Conservation (phyloP, 202 grass and related monocot species). For the Saccharum hybrid region DNA sequence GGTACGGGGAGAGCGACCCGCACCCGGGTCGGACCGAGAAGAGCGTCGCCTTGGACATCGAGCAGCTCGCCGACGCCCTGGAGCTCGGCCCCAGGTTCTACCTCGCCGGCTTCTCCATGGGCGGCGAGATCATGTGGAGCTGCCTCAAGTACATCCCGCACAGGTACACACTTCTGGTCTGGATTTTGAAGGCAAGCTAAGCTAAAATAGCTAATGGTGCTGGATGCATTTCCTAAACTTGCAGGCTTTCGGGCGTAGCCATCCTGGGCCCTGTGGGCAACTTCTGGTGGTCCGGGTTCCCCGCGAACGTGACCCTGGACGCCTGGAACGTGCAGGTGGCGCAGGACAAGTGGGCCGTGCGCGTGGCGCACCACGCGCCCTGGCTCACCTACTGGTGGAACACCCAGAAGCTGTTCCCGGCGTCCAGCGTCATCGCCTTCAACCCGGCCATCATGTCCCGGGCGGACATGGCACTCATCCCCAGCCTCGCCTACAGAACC, state of each 20-base stretch:
- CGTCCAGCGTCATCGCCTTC: slow-evolving; percentile 69
- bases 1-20: slow-evolving; percentile 93
- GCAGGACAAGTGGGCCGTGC: slow-evolving; percentile 81
- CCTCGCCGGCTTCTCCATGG: slow-evolving; percentile 83
- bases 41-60: slow-evolving; percentile 72
- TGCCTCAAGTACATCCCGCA: slow-evolving; percentile 85
- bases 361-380: slow-evolving; percentile 76
- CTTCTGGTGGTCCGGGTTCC: slow-evolving; percentile 92
- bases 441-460: slow-evolving; percentile 41
- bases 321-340: slow-evolving; percentile 71
- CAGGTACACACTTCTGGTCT: slow-evolving; percentile 25
- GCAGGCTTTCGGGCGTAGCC: slow-evolving; percentile 75
- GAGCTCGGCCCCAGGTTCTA: slow-evolving; percentile 72
- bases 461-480: slow-evolving; percentile 50
- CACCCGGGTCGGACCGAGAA: slow-evolving; percentile 60
- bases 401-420: slow-evolving; percentile 77
- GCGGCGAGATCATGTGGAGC: slow-evolving; percentile 83
- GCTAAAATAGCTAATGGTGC: neutral
- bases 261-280: slow-evolving; percentile 77
- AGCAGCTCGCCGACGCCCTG: slow-evolving; percentile 69
- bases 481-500: slow-evolving; percentile 34
- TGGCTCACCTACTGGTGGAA: slow-evolving; percentile 96
- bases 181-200: neutral
- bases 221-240: neutral
- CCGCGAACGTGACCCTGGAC: slow-evolving; percentile 61